Evolutionary conservation across 1,284 basidiomycete genomes (phyloP).

Genomic region (Laetiporus sulphureus): DNA sequence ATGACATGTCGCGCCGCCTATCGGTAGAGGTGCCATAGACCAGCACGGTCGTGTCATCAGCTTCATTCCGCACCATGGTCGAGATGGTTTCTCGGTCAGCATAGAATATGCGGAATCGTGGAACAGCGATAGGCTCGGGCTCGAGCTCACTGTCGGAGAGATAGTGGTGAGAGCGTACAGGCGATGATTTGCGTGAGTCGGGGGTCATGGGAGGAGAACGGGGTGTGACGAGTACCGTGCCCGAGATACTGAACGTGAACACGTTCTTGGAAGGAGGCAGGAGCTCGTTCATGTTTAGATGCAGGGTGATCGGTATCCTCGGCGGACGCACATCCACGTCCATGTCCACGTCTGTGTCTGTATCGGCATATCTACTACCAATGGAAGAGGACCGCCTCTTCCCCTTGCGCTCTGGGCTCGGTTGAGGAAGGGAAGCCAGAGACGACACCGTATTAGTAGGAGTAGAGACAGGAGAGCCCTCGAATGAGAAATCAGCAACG

Average conservation of each 20-base stretch:
- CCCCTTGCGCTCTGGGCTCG: conserved; percentile 27
- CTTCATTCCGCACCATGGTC: conserved; percentile 51
- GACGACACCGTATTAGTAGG: conserved; percentile 48
- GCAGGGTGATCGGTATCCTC: conserved; percentile 56
- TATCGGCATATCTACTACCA: conserved; percentile 15
- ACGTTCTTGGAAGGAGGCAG: conserved; percentile 53
- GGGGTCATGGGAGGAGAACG: conserved; percentile 25
- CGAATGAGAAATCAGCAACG: conserved; percentile 60
- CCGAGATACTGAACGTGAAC: conserved; percentile 60
- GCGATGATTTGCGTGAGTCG: conserved; percentile 13
- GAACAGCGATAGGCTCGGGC: conserved; percentile 46
- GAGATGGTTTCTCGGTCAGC: conserved; percentile 53
- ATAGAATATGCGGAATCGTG: conserved; percentile 61
- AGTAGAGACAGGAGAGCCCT: conserved; percentile 47
- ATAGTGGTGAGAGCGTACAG: conserved; percentile 11
- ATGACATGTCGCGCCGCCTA: conserved; percentile 49
- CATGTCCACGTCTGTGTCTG: conserved; percentile 18
- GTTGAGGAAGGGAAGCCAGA: conserved; percentile 42
- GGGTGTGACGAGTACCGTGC: conserved; percentile 55
- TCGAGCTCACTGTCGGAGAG: conserved; percentile 29
- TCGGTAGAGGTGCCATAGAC: conserved; percentile 55
- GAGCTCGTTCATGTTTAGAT: conserved; percentile 73
- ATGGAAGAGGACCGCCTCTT: conserved; percentile 25
- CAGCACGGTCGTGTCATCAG: conserved; percentile 43
- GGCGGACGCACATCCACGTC: conserved; percentile 31